Base-by-base conservation (phyloP, 176 grass and related monocot genomes). In the Triticum urartu region DNA sequence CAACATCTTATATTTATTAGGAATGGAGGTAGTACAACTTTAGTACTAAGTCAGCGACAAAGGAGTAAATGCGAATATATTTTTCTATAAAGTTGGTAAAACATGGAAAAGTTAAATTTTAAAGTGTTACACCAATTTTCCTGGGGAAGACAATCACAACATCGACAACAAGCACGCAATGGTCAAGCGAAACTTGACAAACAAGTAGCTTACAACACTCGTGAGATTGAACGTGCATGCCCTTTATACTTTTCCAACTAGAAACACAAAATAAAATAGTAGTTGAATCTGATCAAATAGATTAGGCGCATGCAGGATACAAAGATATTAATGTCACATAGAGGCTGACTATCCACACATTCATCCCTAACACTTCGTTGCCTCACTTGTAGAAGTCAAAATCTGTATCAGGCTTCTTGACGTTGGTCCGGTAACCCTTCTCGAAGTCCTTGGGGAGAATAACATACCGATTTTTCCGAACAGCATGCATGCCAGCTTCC, bases 361-460 rank as follows among this genome's bases (percentile, higher is more conserved):
- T 72, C 65, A 60, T 68, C 62, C 61, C 39, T 87, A 68, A 88
- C 48, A 36, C 9, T 62, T 22, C 0, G 22, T 45, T 56, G 59
- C 28, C 78, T 99, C 68, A 99, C 87, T 96, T 99, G 84, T 99
- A 99, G 90, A 99, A 99, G 76, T 99, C 97, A 48, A 99, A 99
- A 15, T 96, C 94, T 1, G 94, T 95, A 75, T 99, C 97, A 8
- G 97, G 92, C 82, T 99, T 99, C 92, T 99, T 99, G 33, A 99
- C 97, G 12, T 99, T 99, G 38, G 94, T 86, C 47, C 97, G 79
- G 86, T 99, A 99, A 35, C 97, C 97, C 87, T 99, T 99, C 86
- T 99, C 97, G 0, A 99, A 96, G 85, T 99, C 97, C 85, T 99
- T 99, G 58, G 92, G 97, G 18, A 99, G 97, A 73, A 99, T 99